Evolutionary conservation across 768 basidiomycete genomes (phyloP), one percentile per base, ranked within the genome.

Genomic region (Megacollybia marginata): DNA sequence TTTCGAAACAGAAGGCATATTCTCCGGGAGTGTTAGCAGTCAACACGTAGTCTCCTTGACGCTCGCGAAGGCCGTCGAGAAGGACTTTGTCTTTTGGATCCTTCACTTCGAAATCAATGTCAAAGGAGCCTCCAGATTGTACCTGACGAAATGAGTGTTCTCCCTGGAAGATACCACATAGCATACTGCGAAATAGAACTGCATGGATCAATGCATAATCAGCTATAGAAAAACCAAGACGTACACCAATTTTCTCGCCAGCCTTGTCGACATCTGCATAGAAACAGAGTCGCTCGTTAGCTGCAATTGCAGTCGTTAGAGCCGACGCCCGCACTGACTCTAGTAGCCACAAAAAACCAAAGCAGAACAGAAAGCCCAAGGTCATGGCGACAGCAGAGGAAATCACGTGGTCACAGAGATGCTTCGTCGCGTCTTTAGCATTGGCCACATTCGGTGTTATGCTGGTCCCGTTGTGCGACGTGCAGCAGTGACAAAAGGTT

Each of bases 1-100:
- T 99, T 63, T 92, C 89, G 65, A 98, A 96, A 71, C 95, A 98
- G 73, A 99, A 98, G 5, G 94, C 65, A 62, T 92, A 92, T 76
- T 92, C 90, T 57, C 90, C 90, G 64, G 85, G 76, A 16, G 79
- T 79, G 69, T 96, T 95, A 16, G 92, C 96, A 4, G 96, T 98
- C 54, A 98, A 78, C 48, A 99, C 91, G 60, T 87, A 98, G 80
- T 99, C 96, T 33, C 96, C 96, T 56, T 96, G 92, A 32, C 90
- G 84, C 60, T 98, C 95, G 23, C 85, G 82, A 57, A 78, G 69
- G 47, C 93, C 96, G 47, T 94, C 88, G 43, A 99, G 80, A 20
- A 98, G 66, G 33, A 94, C 71, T 63, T 85, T 90, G 60, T 91
- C 88, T 51, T 82, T 83, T 7, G 96, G 95, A 65, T 95, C 92